phyloP scores from a whole-genome alignment of 257 asterid genomes.

The Solanum corneliomulleri region DNA sequence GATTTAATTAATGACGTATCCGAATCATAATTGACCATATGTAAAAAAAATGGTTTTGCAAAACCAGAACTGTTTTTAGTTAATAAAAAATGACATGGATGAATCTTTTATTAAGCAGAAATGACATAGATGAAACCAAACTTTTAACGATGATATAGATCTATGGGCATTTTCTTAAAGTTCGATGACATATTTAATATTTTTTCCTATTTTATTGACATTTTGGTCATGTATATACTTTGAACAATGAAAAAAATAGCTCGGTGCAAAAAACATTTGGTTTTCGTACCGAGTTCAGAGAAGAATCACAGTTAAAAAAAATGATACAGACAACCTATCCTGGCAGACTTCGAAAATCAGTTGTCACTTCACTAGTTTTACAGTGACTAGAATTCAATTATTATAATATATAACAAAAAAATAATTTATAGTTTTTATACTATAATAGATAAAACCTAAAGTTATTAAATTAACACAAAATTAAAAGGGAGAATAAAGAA shows the following conservation, averaged over 20 bases:
- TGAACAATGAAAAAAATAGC: no score
- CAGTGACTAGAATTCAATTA: no score
- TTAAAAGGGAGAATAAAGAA: not conserved
- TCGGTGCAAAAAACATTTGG: no score
- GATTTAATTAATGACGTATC: no score
- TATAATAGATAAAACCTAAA: not conserved
- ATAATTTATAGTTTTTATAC: no score
- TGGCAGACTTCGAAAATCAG: not conserved
- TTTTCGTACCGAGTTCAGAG: no score
- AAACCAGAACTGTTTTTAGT: no score
- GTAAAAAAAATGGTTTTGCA: no score
- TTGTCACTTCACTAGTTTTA: not conserved
- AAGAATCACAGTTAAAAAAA: not conserved
- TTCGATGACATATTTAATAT: not conserved
- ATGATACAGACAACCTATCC: not conserved
- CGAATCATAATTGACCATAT: no score
- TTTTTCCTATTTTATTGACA: not conserved
- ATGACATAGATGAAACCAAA: no score
- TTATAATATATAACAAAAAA: not conserved
- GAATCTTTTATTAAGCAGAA: not conserved
- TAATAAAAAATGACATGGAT: not conserved
- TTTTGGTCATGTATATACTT: not conserved
- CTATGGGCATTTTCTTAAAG: not conserved
- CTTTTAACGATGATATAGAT: no score
- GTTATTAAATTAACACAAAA: not conserved